Evolutionary conservation across 768 basidiomycete species (phyloP).

Genomic region (Crepidotus variabilis): DNA sequence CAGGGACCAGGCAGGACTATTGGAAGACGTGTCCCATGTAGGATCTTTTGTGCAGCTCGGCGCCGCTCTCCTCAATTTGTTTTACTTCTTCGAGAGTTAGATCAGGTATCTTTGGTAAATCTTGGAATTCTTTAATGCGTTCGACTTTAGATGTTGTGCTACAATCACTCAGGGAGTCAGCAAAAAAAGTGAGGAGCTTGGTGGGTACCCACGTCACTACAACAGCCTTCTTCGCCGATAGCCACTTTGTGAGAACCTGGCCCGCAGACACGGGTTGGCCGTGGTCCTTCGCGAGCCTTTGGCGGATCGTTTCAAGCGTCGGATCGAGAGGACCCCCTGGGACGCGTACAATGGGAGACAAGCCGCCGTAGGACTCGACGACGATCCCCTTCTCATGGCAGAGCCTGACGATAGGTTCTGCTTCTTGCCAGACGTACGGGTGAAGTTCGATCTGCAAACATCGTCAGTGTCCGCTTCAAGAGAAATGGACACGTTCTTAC

Average conservation of each 20-base stretch:
- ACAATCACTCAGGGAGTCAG: constrained; percentile 1
- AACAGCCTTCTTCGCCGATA: constrained; percentile 56
- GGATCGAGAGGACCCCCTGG: constrained; percentile 58
- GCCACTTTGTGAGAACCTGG: constrained; percentile 70
- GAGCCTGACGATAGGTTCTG: constrained; percentile 40
- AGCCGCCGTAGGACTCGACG: constrained; percentile 63
- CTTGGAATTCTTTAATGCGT: constrained; percentile 43
- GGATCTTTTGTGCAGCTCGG: constrained; percentile 38
- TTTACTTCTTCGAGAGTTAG: constrained; percentile 55
- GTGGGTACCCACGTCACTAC: constrained; percentile 54
- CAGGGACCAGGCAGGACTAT: neutral
- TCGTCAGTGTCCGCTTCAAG: neutral
- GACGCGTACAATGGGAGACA: constrained; percentile 37
- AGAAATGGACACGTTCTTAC: constrained; percentile 24
- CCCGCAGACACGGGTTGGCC: constrained; percentile 44
- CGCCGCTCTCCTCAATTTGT: constrained; percentile 57
- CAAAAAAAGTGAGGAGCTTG: neutral
- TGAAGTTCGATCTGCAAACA: constrained; percentile 57
- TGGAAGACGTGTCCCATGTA: constrained; percentile 29
- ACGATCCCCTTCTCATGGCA: constrained; percentile 57
- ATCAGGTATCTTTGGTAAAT: constrained; percentile 39
- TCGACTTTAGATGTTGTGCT: constrained; percentile 47
- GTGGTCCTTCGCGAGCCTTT: constrained; percentile 40
- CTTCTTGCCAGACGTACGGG: constrained; percentile 66
- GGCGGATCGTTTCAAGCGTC: constrained; percentile 47